Conservation (phyloP, 2,329 filamentous ascomycete genomes). For the Fusarium sp. region DNA sequence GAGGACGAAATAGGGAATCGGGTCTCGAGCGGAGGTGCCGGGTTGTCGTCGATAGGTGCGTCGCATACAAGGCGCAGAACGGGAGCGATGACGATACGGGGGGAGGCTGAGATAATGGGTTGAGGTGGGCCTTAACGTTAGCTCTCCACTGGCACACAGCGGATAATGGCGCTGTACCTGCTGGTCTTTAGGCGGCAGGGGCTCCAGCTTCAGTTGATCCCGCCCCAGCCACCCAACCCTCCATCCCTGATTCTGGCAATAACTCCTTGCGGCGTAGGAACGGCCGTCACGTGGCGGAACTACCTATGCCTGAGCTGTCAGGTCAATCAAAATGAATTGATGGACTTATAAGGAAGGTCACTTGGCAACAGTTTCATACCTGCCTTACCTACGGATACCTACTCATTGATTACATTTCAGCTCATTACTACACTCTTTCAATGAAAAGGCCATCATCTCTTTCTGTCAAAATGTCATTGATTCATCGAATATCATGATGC, state of each 20-base stretch:
- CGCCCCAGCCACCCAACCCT: slow-evolving; percentile 20
- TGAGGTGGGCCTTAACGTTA: slow-evolving; percentile 34
- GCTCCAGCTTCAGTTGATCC: slow-evolving; percentile 7
- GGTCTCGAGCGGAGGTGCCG: slow-evolving; percentile 30
- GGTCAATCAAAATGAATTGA: background rate
- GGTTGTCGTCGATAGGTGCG: slow-evolving; percentile 44
- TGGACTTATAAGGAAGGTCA: background rate
- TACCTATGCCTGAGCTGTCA: background rate
- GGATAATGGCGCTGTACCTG: slow-evolving; percentile 42
- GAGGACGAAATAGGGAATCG: slow-evolving; percentile 30
- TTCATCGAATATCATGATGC: background rate
- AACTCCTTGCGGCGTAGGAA: slow-evolving; percentile 2
- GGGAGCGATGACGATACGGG: slow-evolving; percentile 48
- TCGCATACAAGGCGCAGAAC: slow-evolving; percentile 46
- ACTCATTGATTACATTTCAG: background rate
- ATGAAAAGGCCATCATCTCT: background rate
- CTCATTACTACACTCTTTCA: background rate
- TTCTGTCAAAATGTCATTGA: slow-evolving; percentile 12
- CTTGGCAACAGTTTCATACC: background rate
- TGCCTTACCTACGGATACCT: too few relatives aligned
- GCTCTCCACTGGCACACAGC: slow-evolving; percentile 36
- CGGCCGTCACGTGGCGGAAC: slow-evolving; percentile 37
- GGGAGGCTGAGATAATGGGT: slow-evolving; percentile 50
- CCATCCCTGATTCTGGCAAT: slow-evolving; percentile 8
- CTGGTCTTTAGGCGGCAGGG: slow-evolving; percentile 40